These are phyloP conservation scores for Moringa oleifera DNA, from an alignment of 345 rosid genomes.

Conservation along the genomic window DNA sequence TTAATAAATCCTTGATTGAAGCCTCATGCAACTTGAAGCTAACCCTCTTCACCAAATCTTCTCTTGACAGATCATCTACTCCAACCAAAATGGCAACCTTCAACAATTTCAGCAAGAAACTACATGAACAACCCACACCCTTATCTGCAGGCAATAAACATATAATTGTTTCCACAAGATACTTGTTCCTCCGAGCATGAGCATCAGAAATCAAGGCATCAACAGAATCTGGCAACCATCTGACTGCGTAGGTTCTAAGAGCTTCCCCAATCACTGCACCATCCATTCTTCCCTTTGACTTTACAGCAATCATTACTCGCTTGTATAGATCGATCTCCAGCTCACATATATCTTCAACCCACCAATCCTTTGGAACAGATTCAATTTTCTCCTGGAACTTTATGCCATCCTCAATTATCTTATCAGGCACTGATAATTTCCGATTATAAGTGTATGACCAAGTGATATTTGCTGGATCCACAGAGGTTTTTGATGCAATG, in stretches of 20 bases:
- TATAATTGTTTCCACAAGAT: slow-evolving; percentile 61
- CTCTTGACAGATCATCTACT: slow-evolving; percentile 42
- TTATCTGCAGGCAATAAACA: slow-evolving; percentile 64
- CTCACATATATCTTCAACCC: slow-evolving; percentile 93
- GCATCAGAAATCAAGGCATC: slow-evolving; percentile 50
- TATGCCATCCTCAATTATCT: slow-evolving; percentile 38
- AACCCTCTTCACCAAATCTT: slow-evolving; percentile 51
- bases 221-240: slow-evolving; percentile 78
- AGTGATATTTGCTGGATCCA: slow-evolving; percentile 58
- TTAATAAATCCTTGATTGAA: slow-evolving; percentile 57
- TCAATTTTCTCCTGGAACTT: slow-evolving; percentile 41
- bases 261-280: slow-evolving; percentile 67
- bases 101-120: slow-evolving; percentile 76
- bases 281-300: slow-evolving; percentile 77
- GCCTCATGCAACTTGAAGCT: slow-evolving; percentile 70
- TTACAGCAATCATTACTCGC: slow-evolving; percentile 55
- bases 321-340: slow-evolving; percentile 74
- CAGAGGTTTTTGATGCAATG: slow-evolving; percentile 73
- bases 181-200: slow-evolving; percentile 38
- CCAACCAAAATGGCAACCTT: slow-evolving; percentile 63
- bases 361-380: slow-evolving; percentile 86
- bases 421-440: slow-evolving; percentile 50
- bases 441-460: slow-evolving; percentile 92
- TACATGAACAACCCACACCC: slow-evolving; percentile 52
- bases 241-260: slow-evolving; percentile 56